Percentiles rank a stretch among this genome's conserved stretches.
Evolutionary conservation across 495 filamentous ascomycete genomes (phyloP).

Genomic region (Lasiosphaeria ovina): DNA sequence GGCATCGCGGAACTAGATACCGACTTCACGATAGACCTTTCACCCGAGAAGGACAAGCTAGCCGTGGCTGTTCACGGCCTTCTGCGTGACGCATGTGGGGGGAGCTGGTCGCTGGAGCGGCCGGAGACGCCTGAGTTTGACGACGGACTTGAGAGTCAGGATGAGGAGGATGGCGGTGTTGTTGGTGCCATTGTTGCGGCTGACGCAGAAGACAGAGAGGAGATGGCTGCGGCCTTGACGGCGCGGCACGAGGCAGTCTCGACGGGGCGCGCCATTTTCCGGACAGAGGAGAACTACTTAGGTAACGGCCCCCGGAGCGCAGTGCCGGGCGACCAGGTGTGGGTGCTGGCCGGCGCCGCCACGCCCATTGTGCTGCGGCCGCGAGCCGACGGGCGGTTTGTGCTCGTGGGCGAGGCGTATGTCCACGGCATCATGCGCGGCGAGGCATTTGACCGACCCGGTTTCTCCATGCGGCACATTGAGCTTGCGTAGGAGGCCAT

Average conservation of each 20-base stretch:
- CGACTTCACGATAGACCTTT: background rate
- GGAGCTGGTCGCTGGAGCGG: background rate
- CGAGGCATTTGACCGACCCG: constrained; percentile 2
- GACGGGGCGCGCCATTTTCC: constrained; percentile 10
- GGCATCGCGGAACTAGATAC: background rate
- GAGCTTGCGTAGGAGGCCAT: background rate
- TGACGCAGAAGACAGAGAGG: constrained; percentile 1
- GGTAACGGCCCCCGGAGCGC: constrained; percentile 6
- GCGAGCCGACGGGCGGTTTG: background rate
- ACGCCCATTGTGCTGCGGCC: constrained; percentile 4
- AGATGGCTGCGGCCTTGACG: constrained; percentile 1
- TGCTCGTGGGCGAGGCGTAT: constrained; percentile 10
- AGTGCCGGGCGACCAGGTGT: constrained; percentile 1
- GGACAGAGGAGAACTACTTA: constrained; percentile 5
- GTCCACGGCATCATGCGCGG: constrained; percentile 11
- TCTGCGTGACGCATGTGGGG: background rate
- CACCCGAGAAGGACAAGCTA: background rate
- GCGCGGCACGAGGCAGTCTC: background rate
- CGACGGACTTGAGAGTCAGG: background rate
- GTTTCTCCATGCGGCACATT: background rate
- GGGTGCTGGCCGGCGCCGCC: constrained; percentile 3
- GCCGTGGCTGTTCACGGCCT: constrained; percentile 1
- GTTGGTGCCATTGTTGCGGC: background rate
- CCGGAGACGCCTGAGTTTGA: background rate
- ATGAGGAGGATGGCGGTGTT: background rate